phyloP scores from a whole-genome alignment of 2,329 filamentous ascomycete species.

The Emydomyces testavorans region DNA sequence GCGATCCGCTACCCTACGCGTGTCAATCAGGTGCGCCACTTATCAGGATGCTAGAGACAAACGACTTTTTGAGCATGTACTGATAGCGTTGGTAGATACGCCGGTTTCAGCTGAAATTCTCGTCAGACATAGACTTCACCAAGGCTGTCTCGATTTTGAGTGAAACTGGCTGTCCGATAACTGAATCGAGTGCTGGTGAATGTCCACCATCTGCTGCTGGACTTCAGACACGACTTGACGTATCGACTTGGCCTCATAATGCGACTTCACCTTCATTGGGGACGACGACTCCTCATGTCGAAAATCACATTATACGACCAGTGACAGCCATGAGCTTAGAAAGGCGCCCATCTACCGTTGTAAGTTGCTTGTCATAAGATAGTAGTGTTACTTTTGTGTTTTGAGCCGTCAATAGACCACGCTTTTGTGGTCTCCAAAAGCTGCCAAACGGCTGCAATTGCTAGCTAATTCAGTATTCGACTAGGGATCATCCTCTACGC shows the following conservation, averaged over 20 bases:
- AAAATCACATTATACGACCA: background rate
- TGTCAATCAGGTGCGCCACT: slow-evolving; percentile 21
- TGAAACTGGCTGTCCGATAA: slow-evolving; percentile 34
- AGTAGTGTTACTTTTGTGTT: too few relatives aligned
- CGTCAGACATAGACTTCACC: slow-evolving; percentile 31
- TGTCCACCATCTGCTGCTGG: slow-evolving; percentile 18
- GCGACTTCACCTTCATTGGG: background rate
- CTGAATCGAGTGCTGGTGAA: slow-evolving; percentile 27
- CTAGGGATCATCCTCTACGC: slow-evolving; percentile 11
- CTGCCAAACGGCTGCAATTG: background rate
- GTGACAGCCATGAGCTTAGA: slow-evolving; percentile 1
- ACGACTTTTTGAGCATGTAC: slow-evolving; percentile 1
- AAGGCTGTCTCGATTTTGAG: slow-evolving; percentile 33
- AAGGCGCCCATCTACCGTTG: slow-evolving; percentile 12
- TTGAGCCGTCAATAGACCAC: too few relatives aligned
- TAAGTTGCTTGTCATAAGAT: too few relatives aligned
- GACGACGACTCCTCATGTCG: background rate
- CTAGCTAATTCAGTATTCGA: background rate
- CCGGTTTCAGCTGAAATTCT: slow-evolving; percentile 38
- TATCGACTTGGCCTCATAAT: slow-evolving; percentile 1
- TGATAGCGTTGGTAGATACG: slow-evolving; percentile 28
- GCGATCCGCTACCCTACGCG: slow-evolving; percentile 35
- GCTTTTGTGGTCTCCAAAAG: background rate
- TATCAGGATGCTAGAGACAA: background rate
- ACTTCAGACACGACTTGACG: slow-evolving; percentile 12